These are phyloP conservation scores for Alternaria postmessia DNA, from an alignment of 2,329 filamentous ascomycete genomes.

Conservation along the genomic window DNA sequence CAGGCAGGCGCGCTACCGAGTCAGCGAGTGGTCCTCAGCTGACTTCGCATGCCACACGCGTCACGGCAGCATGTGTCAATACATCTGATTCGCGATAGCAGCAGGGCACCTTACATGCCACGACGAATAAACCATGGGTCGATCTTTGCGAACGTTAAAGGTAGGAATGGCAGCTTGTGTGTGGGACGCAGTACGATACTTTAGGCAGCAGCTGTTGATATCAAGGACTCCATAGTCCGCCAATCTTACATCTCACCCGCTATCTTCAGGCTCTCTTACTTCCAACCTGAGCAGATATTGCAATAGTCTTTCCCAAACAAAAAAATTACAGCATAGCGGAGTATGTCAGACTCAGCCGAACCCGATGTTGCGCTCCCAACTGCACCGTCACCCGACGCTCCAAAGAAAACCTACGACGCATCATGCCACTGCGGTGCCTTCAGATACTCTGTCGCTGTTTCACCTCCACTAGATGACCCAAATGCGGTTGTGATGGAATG, in stretches of 20 bases:
- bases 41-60: constrained; percentile 18
- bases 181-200: not conserved
- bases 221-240: not conserved
- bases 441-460: constrained; percentile 58
- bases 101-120: not conserved
- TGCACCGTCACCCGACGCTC: constrained; percentile 11
- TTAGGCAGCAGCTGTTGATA: constrained; percentile 1
- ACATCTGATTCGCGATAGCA: constrained; percentile 14
- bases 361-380: constrained; percentile 4
- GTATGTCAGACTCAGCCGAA: constrained; percentile 8
- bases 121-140: not conserved
- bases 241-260: not conserved
- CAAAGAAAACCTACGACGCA: constrained; percentile 48
- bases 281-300: not conserved
- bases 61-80: constrained; percentile 4
- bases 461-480: constrained; percentile 57
- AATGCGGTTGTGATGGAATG: constrained; percentile 55
- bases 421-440: constrained; percentile 65
- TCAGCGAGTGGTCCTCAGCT: constrained; percentile 12
- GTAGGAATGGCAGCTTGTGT: not conserved
- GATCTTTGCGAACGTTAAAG: not conserved
- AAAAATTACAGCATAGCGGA: not conserved
- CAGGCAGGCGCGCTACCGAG: constrained; percentile 1
- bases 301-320: not conserved
- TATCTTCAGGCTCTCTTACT: not conserved